A percentile compares a stretch with the other conserved stretches of the same genome.
phyloP scores from a whole-genome alignment of 164 flowering plant genomes.

The Annona squamosa region DNA sequence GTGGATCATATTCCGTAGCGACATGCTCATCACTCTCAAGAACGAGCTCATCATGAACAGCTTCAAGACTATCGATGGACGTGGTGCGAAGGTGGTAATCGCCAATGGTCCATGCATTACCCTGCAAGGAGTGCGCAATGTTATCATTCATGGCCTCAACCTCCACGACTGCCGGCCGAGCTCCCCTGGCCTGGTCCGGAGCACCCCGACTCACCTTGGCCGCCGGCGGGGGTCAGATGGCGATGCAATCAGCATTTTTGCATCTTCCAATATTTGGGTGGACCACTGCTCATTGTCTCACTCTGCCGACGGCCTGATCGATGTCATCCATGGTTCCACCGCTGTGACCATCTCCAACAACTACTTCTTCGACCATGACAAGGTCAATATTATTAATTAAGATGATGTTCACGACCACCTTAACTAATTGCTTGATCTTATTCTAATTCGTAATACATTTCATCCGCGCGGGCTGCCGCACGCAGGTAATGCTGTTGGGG shows the following conservation, averaged over 20 bases:
- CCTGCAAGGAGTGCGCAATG: slow-evolving; percentile 22
- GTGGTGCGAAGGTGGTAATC: slow-evolving; percentile 29
- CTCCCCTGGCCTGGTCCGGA: slow-evolving; percentile 15
- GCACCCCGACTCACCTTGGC: slow-evolving; percentile 19
- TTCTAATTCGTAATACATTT: no score
- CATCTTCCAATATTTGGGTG: slow-evolving; percentile 24
- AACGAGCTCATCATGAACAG: slow-evolving; percentile 27
- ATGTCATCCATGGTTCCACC: slow-evolving; percentile 25
- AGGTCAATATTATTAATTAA: slow-evolving; percentile 4
- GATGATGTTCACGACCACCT: neutral
- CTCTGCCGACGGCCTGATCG: slow-evolving; percentile 25
- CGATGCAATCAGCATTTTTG: slow-evolving; percentile 20
- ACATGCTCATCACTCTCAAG: slow-evolving; percentile 25
- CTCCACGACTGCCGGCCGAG: slow-evolving; percentile 26
- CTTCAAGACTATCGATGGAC: slow-evolving; percentile 30
- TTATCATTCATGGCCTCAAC: slow-evolving; percentile 28
- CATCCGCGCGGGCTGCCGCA: neutral
- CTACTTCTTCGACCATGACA: slow-evolving; percentile 22
- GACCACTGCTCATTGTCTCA: slow-evolving; percentile 23
- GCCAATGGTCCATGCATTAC: slow-evolving; percentile 32
- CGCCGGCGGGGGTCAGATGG: slow-evolving; percentile 18
- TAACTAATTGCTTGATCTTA: neutral
- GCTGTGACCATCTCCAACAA: slow-evolving; percentile 27
- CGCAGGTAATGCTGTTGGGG: slow-evolving; percentile 71
- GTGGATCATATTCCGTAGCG: slow-evolving; percentile 24